Evolutionary conservation across 2,329 filamentous ascomycete genomes (phyloP), one percentile per base, ranked within the genome.

Genomic region (Aspergillus sergii): DNA sequence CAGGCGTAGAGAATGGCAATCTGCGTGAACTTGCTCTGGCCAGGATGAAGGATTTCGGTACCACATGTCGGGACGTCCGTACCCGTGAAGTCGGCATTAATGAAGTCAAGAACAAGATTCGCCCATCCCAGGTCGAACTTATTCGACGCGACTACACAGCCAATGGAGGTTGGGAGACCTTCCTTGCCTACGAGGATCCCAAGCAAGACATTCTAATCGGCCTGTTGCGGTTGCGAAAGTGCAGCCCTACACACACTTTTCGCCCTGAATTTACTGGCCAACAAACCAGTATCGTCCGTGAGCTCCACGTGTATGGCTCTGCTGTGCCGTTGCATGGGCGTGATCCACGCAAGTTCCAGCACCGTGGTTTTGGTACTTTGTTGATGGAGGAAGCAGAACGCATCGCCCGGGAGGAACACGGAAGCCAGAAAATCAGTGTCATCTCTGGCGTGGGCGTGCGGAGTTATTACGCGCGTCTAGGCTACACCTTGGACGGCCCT

Each of bases 21-120:
- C 82, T 99, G 45, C 89, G 95, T 66, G 95, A 99, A 78, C 83
- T 99, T 56, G 94, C 95, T 0, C 83, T 99, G 60, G 93, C 94
- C n/a, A 86, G 95, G 26, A 99, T 99, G 96, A 97, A 97, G 79
- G 95, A 99, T 76, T 98, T 99, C 71, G 96, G 96, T 57, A 99
- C 95, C 0, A 93, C 92, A 1, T 99, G 96, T 76, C 92, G 96
- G 67, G 95, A 99, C 73, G 95, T 99, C 28, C 90, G 95, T 16
- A 99, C 95, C 1, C 89, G 95, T 64, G 95, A 99, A 80, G 95
- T 99, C 28, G 95, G 95, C 63, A 94, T 99, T 80, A 99, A 99
- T 77, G 95, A 99, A 81, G 94, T 99, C 68, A 99, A 99, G 83
- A 90, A 99, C 84, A 98, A 98, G 83, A 97, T 99, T 70, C 87